phyloP scores from a whole-genome alignment of 2,329 filamentous ascomycete species.

The Albophoma yamanashiensis region DNA sequence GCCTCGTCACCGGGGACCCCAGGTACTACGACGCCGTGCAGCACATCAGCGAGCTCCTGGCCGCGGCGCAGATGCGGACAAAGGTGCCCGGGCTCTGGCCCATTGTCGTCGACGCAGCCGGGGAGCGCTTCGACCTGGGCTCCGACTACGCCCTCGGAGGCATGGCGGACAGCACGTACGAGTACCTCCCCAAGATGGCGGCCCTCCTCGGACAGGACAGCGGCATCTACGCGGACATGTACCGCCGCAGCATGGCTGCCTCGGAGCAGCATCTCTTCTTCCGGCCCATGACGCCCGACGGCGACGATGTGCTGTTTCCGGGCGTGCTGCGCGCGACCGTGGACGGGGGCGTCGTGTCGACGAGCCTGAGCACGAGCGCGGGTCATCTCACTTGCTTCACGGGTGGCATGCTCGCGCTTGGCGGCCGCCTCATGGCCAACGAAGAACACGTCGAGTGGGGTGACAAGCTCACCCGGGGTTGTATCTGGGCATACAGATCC shows the following conservation, averaged over 20 bases:
- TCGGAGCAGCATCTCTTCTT: conserved; percentile 56
- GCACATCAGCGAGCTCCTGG: conserved; percentile 56
- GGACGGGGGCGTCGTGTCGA: conserved; percentile 28
- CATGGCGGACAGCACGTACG: conserved; percentile 44
- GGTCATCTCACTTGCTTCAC: conserved; percentile 55
- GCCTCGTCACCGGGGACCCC: conserved; percentile 55
- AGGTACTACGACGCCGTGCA: conserved; percentile 69
- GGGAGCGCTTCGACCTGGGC: conserved; percentile 29
- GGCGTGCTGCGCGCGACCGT: conserved; percentile 20
- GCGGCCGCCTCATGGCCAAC: conserved; percentile 41
- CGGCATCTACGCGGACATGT: conserved; percentile 52
- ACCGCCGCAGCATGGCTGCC: conserved; percentile 47
- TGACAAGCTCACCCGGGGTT: conserved; percentile 39
- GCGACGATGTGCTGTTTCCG: conserved; percentile 53
- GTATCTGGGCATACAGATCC: conserved; percentile 43
- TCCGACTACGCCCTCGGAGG: conserved; percentile 37
- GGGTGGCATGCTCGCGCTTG: conserved; percentile 55
- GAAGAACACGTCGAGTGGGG: conserved; percentile 34
- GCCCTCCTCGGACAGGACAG: conserved; percentile 52
- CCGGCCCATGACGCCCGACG: conserved; percentile 52
- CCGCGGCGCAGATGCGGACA: conserved; percentile 55
- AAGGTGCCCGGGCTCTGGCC: conserved; percentile 67
- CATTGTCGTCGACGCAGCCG: conserved; percentile 47
- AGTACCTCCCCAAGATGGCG: conserved; percentile 52
- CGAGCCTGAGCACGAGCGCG: conserved; percentile 23